Conservation (phyloP, 306 rosid species). For the Dryas alaskensis region DNA sequence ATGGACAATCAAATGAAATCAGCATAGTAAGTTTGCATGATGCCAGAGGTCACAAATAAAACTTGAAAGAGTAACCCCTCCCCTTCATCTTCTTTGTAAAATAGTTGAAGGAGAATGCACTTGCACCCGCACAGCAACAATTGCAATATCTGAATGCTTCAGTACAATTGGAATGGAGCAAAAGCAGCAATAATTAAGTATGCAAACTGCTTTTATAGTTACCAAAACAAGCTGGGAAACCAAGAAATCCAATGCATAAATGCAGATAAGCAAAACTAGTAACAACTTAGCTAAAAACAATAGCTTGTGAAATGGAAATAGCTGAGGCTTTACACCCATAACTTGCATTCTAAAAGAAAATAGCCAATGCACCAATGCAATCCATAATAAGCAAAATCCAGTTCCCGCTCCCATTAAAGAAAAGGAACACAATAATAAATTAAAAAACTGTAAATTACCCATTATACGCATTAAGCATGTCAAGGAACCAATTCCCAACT, state of each 20-base stretch:
- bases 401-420: not conserved
- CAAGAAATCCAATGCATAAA: not conserved
- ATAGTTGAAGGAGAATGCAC: not conserved
- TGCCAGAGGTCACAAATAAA: not conserved
- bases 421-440: not conserved
- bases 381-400: constrained; percentile 8
- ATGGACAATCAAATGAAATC: not conserved
- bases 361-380: not conserved
- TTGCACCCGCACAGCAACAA: not conserved
- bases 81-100: not conserved
- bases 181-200: constrained; percentile 24
- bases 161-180: not conserved
- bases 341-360: not conserved
- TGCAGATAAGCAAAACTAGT: not conserved
- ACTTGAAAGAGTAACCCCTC: not conserved
- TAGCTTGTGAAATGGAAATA: too few species aligned
- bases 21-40: not conserved
- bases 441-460: not conserved
- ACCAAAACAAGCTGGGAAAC: constrained; percentile 17
- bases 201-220: not conserved
- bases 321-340: too few species aligned
- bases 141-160: not conserved
- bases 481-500: constrained; percentile 5
- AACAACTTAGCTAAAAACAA: not conserved
- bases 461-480: not conserved